These are phyloP conservation scores for Byssoonygena ceratinophila DNA, from an alignment of 2,329 filamentous ascomycete genomes.

Conservation along the genomic window DNA sequence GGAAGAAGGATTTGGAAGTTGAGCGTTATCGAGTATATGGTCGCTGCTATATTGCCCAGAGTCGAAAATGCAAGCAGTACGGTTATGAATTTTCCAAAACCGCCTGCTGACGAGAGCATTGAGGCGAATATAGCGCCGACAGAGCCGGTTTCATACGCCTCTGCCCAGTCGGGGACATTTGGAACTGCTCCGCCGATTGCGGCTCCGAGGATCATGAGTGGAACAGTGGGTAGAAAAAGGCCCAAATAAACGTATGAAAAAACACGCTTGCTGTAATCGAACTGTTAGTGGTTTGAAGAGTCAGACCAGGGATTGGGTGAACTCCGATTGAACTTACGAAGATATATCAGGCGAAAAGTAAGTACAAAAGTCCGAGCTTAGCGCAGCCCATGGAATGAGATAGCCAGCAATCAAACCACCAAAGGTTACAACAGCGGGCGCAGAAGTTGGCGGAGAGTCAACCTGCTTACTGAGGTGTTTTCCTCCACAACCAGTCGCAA, in stretches of 20 bases:
- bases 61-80: conserved; percentile 48
- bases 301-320: neutral
- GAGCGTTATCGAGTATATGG: conserved; percentile 55
- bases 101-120: conserved; percentile 34
- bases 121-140: conserved; percentile 52
- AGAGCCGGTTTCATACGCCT: conserved; percentile 48
- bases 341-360: conserved; percentile 16
- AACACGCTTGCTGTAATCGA: conserved; percentile 12
- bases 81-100: conserved; percentile 57
- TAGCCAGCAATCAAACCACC: conserved; percentile 21
- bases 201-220: conserved; percentile 53
- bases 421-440: conserved; percentile 19
- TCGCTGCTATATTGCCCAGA: conserved; percentile 54
- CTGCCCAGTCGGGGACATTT: conserved; percentile 43
- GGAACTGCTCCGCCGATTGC: conserved; percentile 53
- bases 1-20: conserved; percentile 57
- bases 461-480: conserved; percentile 17
- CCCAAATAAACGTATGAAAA: conserved; percentile 31
- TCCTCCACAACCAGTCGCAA: conserved; percentile 18
- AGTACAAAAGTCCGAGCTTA: conserved; percentile 17
- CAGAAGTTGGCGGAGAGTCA: conserved; percentile 10
- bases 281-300: neutral
- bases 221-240: conserved; percentile 45
- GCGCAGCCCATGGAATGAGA: conserved; percentile 20
- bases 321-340: conserved; percentile 9